Evolutionary conservation across 495 filamentous ascomycete genomes (phyloP).

Genomic region (Sordaria brevicollis): DNA sequence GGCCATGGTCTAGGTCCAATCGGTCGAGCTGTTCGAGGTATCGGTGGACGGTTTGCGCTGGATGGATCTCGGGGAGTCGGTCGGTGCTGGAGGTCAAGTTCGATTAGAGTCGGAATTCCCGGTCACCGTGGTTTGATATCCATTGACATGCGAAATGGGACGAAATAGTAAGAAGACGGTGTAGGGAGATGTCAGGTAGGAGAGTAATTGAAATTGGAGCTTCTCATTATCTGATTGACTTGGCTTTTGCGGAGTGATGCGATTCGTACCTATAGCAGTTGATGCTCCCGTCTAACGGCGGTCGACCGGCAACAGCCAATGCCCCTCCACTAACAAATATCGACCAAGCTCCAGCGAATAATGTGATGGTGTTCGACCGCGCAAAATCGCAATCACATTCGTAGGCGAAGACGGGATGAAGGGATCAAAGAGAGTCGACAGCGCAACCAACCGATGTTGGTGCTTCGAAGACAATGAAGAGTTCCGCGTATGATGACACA

Average conservation of each 20-base stretch:
- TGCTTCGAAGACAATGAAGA: background rate
- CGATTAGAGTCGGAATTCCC: background rate
- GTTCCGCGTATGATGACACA: background rate
- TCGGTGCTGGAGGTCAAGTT: background rate
- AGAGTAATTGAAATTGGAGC: background rate
- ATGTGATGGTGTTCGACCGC: background rate
- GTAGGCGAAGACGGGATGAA: background rate
- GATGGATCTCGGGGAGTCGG: background rate
- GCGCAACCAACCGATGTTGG: background rate
- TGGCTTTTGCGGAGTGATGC: background rate
- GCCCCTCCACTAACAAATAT: background rate
- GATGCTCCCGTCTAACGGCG: background rate
- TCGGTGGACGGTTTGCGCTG: background rate
- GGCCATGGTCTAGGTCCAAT: slow-evolving; percentile 44
- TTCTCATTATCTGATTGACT: background rate
- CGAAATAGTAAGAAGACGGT: background rate
- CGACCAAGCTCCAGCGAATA: background rate
- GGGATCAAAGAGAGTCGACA: background rate
- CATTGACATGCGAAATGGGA: background rate
- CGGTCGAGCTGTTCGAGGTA: background rate
- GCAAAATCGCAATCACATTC: background rate
- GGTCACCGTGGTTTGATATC: background rate
- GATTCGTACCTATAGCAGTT: background rate
- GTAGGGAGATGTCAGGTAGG: background rate
- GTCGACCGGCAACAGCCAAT: background rate